Evolutionary conservation across 345 rosid species (phyloP), one percentile per base, ranked within the genome.

Genomic region (Arabis hirsuta): DNA sequence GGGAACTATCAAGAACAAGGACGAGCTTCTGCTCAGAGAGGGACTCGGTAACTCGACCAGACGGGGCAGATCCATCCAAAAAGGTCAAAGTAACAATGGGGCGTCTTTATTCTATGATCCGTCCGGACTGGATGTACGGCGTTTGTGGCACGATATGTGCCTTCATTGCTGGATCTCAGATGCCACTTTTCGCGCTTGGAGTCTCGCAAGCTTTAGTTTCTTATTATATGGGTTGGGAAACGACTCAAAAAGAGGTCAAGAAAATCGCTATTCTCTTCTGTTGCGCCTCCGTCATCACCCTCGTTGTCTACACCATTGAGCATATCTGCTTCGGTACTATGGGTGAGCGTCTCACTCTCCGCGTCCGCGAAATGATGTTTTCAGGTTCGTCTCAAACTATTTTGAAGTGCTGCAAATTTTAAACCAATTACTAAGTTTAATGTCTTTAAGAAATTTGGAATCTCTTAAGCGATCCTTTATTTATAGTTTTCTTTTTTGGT

Each of bases 111-210:
- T 78, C 96, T 45, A 91, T 94, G 97, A 72, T 88, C 13, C 78
- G 82, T 2, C 98, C 96, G 14, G 97, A 94, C 77, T 94, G 98
- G 97, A 76, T 64, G 36, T 91, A 87, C 44, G 98, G 91, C n/a
- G 29, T 88, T 12, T 68, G 76, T 41, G 98, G 98, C 38, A 88
- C 86, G 54, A 32, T 89, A 22, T 71, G 87, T 52, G 97, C 96
- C 20, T 81, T 94, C 2, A 74, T 87, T 39, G 88, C 96, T 16
- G 98, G 98, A 80, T 84, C 98, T 26, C 90, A 83, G 78, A 89
- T 91, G 98, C 98, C 98, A 4, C 90, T 94, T 45, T 94, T 94
- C 27, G 98, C 98, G 5, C 93, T 94, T 56, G 98, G 98, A 5
- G 88, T 94, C 73, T 84, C 98, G 20, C 96, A 91, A 59, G 95